Percentiles rank a stretch among this genome's conserved stretches.
Conservation (phyloP, 805 yeast genomes). For the Starmerella stigmatis region DNA sequence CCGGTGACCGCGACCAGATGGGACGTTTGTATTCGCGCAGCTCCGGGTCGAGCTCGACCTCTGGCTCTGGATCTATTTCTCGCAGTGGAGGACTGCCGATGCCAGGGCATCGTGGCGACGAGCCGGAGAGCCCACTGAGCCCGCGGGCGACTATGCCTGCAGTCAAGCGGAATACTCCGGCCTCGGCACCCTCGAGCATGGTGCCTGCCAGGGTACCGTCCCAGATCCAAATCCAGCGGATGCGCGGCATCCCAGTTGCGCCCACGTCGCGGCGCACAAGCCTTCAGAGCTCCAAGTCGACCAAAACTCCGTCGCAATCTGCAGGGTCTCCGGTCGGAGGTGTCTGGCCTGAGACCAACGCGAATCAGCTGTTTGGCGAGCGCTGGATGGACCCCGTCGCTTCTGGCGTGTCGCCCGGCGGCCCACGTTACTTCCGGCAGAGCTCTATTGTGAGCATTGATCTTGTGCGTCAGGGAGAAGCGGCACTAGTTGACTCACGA, state of each 20-base stretch:
- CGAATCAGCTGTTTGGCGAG: conserved; percentile 14
- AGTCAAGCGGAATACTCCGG: not conserved
- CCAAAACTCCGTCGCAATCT: conserved; percentile 1
- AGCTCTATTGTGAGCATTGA: conserved; percentile 25
- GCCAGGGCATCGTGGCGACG: conserved; percentile 1
- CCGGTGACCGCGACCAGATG: no score
- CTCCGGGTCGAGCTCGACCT: no score
- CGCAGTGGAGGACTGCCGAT: not conserved
- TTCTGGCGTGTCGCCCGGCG: not conserved
- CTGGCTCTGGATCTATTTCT: not conserved
- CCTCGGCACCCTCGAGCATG: not conserved
- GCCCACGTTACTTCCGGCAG: conserved; percentile 25
- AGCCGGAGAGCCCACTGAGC: not conserved
- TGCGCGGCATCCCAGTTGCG: conserved; percentile 4
- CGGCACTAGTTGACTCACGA: conserved; percentile 1
- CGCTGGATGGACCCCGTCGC: conserved; percentile 18
- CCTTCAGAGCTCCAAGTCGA: not conserved
- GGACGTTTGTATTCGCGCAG: no score
- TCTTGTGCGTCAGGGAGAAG: conserved; percentile 19
- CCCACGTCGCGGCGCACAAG: conserved; percentile 2
- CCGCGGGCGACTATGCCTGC: not conserved
- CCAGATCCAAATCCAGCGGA: conserved; percentile 5
- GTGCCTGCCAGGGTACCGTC: conserved; percentile 1
- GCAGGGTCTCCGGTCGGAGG: not conserved
- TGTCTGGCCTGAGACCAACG: conserved; percentile 1